A percentile compares a stretch with the other conserved stretches of the same genome.
phyloP scores from a whole-genome alignment of 208 protist species.

The Leishmania lainsoni region DNA sequence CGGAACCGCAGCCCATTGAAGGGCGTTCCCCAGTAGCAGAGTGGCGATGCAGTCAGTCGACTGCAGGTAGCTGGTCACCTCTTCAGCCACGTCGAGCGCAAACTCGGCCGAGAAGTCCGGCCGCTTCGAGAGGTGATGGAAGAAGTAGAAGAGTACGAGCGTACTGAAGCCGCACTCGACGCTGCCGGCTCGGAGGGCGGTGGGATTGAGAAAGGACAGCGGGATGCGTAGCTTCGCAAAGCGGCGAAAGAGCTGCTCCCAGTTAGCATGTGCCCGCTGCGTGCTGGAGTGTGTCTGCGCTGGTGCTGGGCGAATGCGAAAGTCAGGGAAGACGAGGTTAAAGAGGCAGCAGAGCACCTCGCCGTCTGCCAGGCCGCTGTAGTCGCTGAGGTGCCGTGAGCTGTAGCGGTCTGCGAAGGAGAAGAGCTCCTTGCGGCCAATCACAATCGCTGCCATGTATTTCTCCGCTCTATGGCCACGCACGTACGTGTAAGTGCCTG shows the following conservation, averaged over 20 bases:
- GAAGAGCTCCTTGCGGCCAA: constrained; percentile 81
- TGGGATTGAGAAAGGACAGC: constrained; percentile 43
- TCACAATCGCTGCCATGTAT: constrained; percentile 37
- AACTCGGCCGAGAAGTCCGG: constrained; percentile 84
- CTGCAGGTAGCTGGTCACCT: constrained; percentile 64
- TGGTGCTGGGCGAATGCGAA: constrained; percentile 54
- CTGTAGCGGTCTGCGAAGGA: constrained; percentile 83
- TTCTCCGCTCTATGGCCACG: neutral
- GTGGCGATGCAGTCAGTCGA: constrained; percentile 76
- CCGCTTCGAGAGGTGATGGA: constrained; percentile 72
- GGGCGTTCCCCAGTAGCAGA: constrained; percentile 61
- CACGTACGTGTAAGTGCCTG: neutral
- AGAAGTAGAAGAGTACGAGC: constrained; percentile 81
- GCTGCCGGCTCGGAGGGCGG: constrained; percentile 38
- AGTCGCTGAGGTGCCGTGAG: constrained; percentile 51
- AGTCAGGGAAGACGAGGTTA: constrained; percentile 64
- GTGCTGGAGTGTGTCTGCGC: constrained; percentile 63
- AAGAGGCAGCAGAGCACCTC: constrained; percentile 69
- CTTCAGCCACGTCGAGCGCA: constrained; percentile 60
- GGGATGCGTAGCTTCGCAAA: constrained; percentile 62
- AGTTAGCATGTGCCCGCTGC: constrained; percentile 61
- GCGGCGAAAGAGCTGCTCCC: constrained; percentile 50
- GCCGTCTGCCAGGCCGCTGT: constrained; percentile 58
- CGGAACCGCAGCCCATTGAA: constrained; percentile 54
- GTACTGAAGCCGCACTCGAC: constrained; percentile 66